Percentiles rank a stretch among this genome's conserved stretches.
Evolutionary conservation across 257 asterid species (phyloP).

Genomic region (Solanum medicagineum): DNA sequence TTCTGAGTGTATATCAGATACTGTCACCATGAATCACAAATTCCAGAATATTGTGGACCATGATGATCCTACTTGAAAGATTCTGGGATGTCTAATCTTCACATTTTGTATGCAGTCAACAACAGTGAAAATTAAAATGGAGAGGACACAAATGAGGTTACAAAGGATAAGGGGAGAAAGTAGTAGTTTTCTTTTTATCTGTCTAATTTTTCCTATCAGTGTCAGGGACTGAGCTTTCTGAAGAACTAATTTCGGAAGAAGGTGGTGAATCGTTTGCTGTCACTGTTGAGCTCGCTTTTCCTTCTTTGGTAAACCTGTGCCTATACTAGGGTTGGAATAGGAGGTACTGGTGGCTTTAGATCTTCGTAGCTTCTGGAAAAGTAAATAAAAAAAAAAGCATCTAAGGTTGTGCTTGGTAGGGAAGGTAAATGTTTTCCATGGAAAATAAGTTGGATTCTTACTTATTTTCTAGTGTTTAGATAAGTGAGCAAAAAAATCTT

Average conservation of each 20-base stretch:
- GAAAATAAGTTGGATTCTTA: too few relatives aligned
- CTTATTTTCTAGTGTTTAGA: too few relatives aligned
- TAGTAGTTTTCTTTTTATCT: conserved; percentile 16
- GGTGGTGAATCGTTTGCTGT: conserved; percentile 7
- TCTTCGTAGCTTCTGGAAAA: conserved; percentile 35
- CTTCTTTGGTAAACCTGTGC: conserved; percentile 10
- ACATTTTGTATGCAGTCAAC: background rate
- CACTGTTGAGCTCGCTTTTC: conserved; percentile 6
- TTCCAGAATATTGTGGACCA: background rate
- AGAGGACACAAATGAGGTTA: conserved; percentile 10
- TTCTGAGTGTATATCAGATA: background rate
- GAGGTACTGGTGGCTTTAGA: conserved; percentile 57
- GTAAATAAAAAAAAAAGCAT: background rate
- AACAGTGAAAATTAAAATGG: background rate
- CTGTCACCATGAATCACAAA: background rate
- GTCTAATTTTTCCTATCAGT: conserved; percentile 4
- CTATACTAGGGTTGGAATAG: conserved; percentile 42
- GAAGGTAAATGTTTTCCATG: too few relatives aligned
- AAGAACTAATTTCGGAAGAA: conserved; percentile 18
- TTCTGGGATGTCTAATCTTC: background rate
- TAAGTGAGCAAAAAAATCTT: too few relatives aligned
- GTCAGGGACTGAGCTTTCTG: conserved; percentile 9
- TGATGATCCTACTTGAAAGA: background rate
- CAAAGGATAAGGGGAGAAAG: conserved; percentile 43
- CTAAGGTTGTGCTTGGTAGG: too few relatives aligned